Evolutionary conservation across 257 asterid species (phyloP).

Genomic region (Gentiana macrophylla): DNA sequence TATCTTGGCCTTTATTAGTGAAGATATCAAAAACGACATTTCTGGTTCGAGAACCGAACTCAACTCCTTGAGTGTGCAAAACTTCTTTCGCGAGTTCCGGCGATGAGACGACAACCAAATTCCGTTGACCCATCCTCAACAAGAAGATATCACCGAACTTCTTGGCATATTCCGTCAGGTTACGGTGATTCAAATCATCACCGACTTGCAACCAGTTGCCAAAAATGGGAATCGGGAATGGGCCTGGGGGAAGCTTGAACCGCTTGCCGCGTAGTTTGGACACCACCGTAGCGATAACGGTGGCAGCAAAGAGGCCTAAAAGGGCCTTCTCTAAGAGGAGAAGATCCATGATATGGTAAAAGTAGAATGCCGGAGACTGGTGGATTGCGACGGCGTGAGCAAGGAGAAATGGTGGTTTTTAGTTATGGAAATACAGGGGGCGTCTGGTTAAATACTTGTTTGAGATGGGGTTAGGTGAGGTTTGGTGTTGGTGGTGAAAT

Average conservation of each 20-base stretch:
- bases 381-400: neutral
- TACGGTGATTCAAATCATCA: conserved; percentile 76
- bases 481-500: no score
- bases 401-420: neutral
- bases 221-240: conserved; percentile 69
- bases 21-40: conserved; percentile 85
- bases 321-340: conserved; percentile 62
- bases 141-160: conserved; percentile 61
- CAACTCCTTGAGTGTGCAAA: conserved; percentile 85
- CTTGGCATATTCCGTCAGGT: conserved; percentile 53
- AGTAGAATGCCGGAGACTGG: neutral
- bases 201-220: conserved; percentile 94
- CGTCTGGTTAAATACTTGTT: no score
- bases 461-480: no score
- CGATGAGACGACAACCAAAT: conserved; percentile 72
- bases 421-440: no score
- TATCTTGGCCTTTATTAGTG: conserved; percentile 87
- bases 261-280: conserved; percentile 63
- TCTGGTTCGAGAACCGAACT: conserved; percentile 80
- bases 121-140: conserved; percentile 89
- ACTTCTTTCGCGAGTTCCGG: conserved; percentile 80
- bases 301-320: conserved; percentile 54
- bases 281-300: conserved; percentile 39
- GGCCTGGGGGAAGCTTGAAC: conserved; percentile 82
- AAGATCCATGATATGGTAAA: conserved; percentile 41